Conservation (phyloP, 2,329 filamentous ascomycete genomes). For the Fusarium drepaniforme region DNA sequence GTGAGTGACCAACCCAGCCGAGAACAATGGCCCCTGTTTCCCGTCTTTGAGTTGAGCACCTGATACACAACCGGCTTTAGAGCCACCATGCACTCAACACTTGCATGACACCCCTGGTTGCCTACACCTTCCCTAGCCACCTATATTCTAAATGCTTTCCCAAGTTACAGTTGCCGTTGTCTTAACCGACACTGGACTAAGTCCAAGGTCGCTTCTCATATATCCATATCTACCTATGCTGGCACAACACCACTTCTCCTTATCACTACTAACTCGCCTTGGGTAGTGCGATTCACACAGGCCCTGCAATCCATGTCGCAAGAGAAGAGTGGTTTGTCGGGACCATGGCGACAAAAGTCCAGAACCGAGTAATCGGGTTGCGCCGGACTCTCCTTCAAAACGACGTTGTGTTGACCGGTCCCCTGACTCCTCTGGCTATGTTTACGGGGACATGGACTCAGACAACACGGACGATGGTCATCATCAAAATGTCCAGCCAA, state of each 20-base stretch:
- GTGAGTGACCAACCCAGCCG: slow-evolving; percentile 53
- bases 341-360: background rate
- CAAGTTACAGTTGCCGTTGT: background rate
- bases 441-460: background rate
- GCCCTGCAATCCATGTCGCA: slow-evolving; percentile 70
- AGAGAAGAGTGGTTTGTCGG: slow-evolving; percentile 43
- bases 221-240: background rate
- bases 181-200: background rate
- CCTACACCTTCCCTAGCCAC: background rate
- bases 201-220: background rate
- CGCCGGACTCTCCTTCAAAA: background rate
- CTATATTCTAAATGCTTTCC: background rate
- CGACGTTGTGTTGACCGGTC: background rate
- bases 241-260: background rate
- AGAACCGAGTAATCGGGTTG: background rate
- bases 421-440: background rate
- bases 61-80: background rate
- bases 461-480: background rate
- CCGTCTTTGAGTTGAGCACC: background rate
- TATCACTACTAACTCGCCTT: slow-evolving; percentile 5
- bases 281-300: slow-evolving; percentile 68
- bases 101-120: background rate
- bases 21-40: background rate
- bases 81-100: background rate
- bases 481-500: background rate